Base-by-base conservation (phyloP, 495 filamentous ascomycete genomes). In the Podospora tetraspora region DNA sequence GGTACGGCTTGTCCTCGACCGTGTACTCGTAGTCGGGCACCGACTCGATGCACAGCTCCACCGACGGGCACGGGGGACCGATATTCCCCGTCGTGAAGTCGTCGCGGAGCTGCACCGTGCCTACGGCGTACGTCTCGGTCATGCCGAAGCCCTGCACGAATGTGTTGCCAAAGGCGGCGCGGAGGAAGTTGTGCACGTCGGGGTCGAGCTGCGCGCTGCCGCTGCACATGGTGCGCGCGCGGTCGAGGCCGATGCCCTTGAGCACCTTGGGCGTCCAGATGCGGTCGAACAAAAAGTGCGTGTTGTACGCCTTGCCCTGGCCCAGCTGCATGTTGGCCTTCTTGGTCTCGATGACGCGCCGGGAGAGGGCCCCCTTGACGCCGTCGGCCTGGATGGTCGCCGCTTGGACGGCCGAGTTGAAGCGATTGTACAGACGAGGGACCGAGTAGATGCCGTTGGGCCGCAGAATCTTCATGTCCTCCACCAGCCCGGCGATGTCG, bases 1-100 rank as follows among this genome's bases (percentile, higher is more conserved):
- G 92, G 75, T 92, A 83, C n/a, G 96, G 96, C 80, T 90, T 91
- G 83, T 99, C 95, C 22, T 92, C 91, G 64, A 89, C 86, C 2
- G 90, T 87, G 83, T 99, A 99, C 52, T 97, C 94, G 88, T 96
- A 97, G 60, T 98, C 95, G 11, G 96, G 93, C 27, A 97, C 89
- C 69, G 94, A 94, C 71, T 86, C 80, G 61, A 99, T 84, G 76
- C 93, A 96, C 29, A 86, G 82, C 79, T 99, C 95, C n/a, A 85
- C 77, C 61, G 79, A 83, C 13, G 87, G 82, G 62, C 84, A 82
- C 1, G 93, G 82, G 12, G 84, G 86, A 27, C 96, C 95, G 72
- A 93, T 95, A 78, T 93, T 97, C 30, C 93, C 93, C 11, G 87
- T 76, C 5, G 85, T 84, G 73, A 91, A 86, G 75, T 99, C 95